These are phyloP conservation scores for Withania somnifera DNA, from an alignment of 305 asterid genomes.

Conservation along the genomic window DNA sequence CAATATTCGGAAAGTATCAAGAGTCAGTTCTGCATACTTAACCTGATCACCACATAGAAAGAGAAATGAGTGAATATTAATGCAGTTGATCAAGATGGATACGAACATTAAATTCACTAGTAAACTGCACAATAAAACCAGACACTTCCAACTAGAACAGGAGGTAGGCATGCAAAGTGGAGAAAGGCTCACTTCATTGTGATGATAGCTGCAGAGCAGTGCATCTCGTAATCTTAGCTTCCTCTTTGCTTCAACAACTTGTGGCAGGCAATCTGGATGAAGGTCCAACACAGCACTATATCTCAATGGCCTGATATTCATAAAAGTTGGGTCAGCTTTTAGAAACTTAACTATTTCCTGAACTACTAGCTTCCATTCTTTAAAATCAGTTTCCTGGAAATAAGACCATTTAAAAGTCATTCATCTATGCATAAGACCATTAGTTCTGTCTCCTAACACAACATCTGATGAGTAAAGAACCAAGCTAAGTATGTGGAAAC, in stretches of 20 bases:
- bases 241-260: constrained; percentile 43
- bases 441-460: not conserved
- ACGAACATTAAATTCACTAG: not conserved
- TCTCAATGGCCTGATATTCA: constrained; percentile 90
- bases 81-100: not conserved
- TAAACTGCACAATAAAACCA: constrained; percentile 3
- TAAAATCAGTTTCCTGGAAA: constrained; percentile 90
- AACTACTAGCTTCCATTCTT: constrained; percentile 96
- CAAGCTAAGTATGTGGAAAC: not conserved
- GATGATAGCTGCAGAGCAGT: constrained; percentile 83
- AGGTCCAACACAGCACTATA: constrained; percentile 79
- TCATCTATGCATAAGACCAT: not conserved
- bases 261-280: constrained; percentile 66
- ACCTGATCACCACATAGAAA: constrained; percentile 41
- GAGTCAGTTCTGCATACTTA: constrained; percentile 85
- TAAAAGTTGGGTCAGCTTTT: constrained; percentile 90
- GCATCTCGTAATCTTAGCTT: constrained; percentile 79
- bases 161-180: constrained; percentile 1
- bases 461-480: not conserved
- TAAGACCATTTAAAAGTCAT: constrained; percentile 20
- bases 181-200: constrained; percentile 57
- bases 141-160: not conserved
- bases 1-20: constrained; percentile 89
- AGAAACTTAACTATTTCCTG: constrained; percentile 93
- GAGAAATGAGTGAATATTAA: not conserved